A percentile compares a stretch with the other conserved stretches of the same genome.
Evolutionary conservation across 805 yeast species (phyloP).

Genomic region (Yamadazyma akitaensis): DNA sequence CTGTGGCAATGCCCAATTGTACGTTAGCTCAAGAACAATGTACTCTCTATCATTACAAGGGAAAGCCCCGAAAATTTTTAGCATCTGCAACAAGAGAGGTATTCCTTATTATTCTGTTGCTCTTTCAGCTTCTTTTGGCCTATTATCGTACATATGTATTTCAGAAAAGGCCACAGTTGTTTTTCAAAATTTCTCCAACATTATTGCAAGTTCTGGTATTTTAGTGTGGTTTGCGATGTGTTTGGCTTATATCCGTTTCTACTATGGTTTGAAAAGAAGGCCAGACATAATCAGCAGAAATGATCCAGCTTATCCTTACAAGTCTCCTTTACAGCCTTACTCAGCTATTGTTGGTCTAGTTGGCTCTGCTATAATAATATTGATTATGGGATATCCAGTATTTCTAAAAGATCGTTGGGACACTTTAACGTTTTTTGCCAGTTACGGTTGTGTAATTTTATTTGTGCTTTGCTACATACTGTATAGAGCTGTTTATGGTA

Average conservation of each 20-base stretch:
- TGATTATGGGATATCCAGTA: constrained; percentile 61
- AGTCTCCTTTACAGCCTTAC: constrained; percentile 68
- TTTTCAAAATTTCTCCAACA: constrained; percentile 63
- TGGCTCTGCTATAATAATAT: constrained; percentile 48
- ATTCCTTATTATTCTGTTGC: constrained; percentile 72
- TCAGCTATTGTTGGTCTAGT: constrained; percentile 60
- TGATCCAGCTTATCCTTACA: constrained; percentile 64
- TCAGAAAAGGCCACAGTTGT: constrained; percentile 55
- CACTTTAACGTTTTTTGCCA: constrained; percentile 57
- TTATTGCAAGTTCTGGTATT: constrained; percentile 72
- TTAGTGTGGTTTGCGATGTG: constrained; percentile 79
- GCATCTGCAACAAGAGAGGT: constrained; percentile 59
- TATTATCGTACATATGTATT: constrained; percentile 59
- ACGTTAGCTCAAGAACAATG: constrained; percentile 41
- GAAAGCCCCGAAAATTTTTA: constrained; percentile 60
- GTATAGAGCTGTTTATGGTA: constrained; percentile 58
- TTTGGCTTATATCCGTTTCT: constrained; percentile 59
- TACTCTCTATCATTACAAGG: constrained; percentile 45
- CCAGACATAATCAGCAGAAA: constrained; percentile 64
- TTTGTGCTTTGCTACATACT: constrained; percentile 50
- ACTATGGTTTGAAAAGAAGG: constrained; percentile 55
- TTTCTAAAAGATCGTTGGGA: constrained; percentile 59
- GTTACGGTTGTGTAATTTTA: constrained; percentile 59
- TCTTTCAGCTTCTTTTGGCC: constrained; percentile 58
- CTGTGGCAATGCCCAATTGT: constrained; percentile 44